Conservation (phyloP, 208 protist species). For the Crithidia mellificae region DNA sequence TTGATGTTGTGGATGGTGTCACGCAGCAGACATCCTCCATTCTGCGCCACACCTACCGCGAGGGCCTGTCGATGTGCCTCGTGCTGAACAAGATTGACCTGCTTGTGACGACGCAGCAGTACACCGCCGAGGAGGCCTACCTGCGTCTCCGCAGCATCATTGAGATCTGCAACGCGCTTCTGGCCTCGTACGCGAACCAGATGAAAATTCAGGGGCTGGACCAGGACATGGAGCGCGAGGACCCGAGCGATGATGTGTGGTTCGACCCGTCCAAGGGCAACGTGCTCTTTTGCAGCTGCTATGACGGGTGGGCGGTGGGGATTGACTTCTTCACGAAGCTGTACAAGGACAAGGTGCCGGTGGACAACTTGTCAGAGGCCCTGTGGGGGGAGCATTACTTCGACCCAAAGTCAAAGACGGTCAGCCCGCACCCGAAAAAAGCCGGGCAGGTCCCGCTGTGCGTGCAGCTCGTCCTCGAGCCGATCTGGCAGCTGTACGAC, state of each 20-base stretch:
- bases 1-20: conserved; percentile 99
- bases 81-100: conserved; percentile 99
- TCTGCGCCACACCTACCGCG: conserved; percentile 94
- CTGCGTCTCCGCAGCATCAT: conserved; percentile 94
- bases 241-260: conserved; percentile 91
- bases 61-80: conserved; percentile 95
- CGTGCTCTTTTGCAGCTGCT: conserved; percentile 97
- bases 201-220: conserved; percentile 83
- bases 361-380: conserved; percentile 62
- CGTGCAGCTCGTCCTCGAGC: conserved; percentile 96
- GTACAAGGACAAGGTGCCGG: conserved; percentile 89
- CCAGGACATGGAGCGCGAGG: conserved; percentile 75
- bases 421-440: conserved; percentile 69
- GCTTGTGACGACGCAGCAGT: conserved; percentile 93
- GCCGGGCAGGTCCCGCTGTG: conserved; percentile 91
- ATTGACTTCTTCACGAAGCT: conserved; percentile 91
- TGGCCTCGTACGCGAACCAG: conserved; percentile 82
- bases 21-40: conserved; percentile 95
- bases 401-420: conserved; percentile 92
- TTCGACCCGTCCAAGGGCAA: conserved; percentile 97
- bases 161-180: conserved; percentile 92
- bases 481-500: conserved; percentile 95
- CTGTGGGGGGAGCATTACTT: conserved; percentile 98
- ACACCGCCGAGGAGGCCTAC: conserved; percentile 90
- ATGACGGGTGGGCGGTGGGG: conserved; percentile 93